phyloP scores from a whole-genome alignment of 495 filamentous ascomycete genomes.

The Cercophora newfieldiana region DNA sequence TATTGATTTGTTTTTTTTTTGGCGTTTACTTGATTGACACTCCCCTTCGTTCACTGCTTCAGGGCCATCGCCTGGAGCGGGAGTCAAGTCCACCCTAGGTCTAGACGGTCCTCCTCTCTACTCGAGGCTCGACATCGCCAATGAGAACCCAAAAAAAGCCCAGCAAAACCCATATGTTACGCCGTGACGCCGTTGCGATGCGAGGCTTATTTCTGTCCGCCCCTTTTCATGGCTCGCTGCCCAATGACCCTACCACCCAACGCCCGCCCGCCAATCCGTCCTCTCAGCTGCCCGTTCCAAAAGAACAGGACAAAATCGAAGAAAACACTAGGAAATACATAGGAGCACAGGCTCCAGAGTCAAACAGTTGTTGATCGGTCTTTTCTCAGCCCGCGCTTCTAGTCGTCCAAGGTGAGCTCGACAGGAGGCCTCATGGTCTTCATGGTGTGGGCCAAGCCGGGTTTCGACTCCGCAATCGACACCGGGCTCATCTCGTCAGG shows the following conservation, averaged over 20 bases:
- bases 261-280: neutral
- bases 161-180: neutral
- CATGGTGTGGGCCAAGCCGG: constrained; percentile 71
- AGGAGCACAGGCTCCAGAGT: neutral
- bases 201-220: neutral
- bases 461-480: constrained; percentile 46
- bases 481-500: constrained; percentile 43
- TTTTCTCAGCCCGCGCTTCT: constrained; percentile 11
- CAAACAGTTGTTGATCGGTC: neutral
- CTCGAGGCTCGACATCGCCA: neutral
- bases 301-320: no score
- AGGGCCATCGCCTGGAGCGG: neutral
- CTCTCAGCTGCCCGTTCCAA: no score
- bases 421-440: constrained; percentile 83
- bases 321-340: constrained; percentile 4
- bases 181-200: neutral
- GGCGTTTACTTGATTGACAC: neutral
- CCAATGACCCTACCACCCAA: neutral
- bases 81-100: neutral
- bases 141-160: neutral
- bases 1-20: neutral
- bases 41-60: neutral
- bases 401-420: constrained; percentile 71
- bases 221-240: neutral
- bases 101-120: neutral